Base-by-base conservation (phyloP, 2,329 filamentous ascomycete species). In the Fusarium sp. region DNA sequence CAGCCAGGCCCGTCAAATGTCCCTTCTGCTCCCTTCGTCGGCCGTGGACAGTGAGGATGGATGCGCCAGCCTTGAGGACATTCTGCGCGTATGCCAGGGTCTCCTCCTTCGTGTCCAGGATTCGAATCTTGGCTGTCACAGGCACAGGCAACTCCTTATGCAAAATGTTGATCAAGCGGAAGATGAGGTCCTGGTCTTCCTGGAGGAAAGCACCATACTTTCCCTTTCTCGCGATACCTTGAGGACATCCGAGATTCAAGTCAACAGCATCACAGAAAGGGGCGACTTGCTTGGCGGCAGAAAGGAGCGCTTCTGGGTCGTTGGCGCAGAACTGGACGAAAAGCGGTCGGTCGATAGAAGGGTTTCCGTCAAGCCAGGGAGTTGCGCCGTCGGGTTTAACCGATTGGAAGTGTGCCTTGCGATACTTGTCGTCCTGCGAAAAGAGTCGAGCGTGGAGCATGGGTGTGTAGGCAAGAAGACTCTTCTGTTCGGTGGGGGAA, bases 311-410 rank as follows among this genome's bases (percentile, higher is more conserved):
- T n/a, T 93, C 88, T 0, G 94, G 90, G 69, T 96, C 91, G 82
- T 96, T 97, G 71, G 94, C 93, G 86, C 96, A 99, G 83, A 99
- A 99, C 80, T 99, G 96, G 7, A 98, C 96, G 77, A 98, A 95
- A 15, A 98, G 90, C 1, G 96, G 96, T 11, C 96, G 90, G 83
- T 99, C 96, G 68, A 95, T 86, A 20, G 87, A 80, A 0, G 95
- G 93, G 82, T 98, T 96, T 48, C 96, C 96, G 83, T 99, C 96
- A 33, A 98, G 91, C 82, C 90, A 93, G 11, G 84, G 82, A 17
- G 85, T 80, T 31, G 77, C 60, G 15, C 76, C 71, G 35, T 77
- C 77, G 28, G 83, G 71, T 58, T 75, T 82, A 10, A 86, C 87
- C 3, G 94, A 90, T 78, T 98, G 93, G 82, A 98, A 98, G 81